Evolutionary conservation across 805 yeast species (phyloP).

Genomic region (Pichia cephalocereana): DNA sequence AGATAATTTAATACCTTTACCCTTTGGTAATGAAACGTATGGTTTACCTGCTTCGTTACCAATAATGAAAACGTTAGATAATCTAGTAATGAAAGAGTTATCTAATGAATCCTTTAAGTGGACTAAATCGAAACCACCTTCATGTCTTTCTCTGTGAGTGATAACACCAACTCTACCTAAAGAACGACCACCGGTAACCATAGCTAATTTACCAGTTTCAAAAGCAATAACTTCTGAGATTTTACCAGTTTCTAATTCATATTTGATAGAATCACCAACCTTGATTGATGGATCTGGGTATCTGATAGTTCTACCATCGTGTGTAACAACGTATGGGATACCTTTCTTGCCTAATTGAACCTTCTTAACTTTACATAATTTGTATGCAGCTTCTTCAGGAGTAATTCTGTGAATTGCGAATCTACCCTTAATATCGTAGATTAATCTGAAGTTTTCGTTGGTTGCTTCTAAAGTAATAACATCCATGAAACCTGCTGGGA

Average conservation of each 20-base stretch:
- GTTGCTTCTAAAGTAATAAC: constrained; percentile 96
- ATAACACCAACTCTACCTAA: constrained; percentile 97
- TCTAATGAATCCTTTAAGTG: constrained; percentile 94
- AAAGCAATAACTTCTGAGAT: constrained; percentile 81
- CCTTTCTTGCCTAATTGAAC: constrained; percentile 98
- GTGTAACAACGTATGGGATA: constrained; percentile 97
- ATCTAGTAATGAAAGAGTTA: constrained; percentile 93
- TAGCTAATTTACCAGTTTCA: constrained; percentile 85
- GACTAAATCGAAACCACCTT: constrained; percentile 96
- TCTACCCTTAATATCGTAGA: constrained; percentile 98
- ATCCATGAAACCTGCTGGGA: constrained; percentile 99
- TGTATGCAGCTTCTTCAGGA: constrained; percentile 97
- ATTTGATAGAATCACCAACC: constrained; percentile 96
- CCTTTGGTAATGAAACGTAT: constrained; percentile 92
- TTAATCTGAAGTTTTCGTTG: constrained; percentile 98
- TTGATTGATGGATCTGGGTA: constrained; percentile 97
- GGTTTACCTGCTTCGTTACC: constrained; percentile 91
- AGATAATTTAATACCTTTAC: constrained; percentile 95
- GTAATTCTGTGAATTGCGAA: constrained; percentile 99
- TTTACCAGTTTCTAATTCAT: constrained; percentile 95
- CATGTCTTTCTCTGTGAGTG: constrained; percentile 94
- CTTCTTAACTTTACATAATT: constrained; percentile 96
- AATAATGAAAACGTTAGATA: constrained; percentile 84
- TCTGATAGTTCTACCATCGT: constrained; percentile 99
- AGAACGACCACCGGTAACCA: constrained; percentile 97